Percentiles rank a stretch among this genome's conserved stretches.
These are phyloP conservation scores for Stereum hirsutum DNA, from an alignment of 1,284 basidiomycete species.

Conservation along the genomic window DNA sequence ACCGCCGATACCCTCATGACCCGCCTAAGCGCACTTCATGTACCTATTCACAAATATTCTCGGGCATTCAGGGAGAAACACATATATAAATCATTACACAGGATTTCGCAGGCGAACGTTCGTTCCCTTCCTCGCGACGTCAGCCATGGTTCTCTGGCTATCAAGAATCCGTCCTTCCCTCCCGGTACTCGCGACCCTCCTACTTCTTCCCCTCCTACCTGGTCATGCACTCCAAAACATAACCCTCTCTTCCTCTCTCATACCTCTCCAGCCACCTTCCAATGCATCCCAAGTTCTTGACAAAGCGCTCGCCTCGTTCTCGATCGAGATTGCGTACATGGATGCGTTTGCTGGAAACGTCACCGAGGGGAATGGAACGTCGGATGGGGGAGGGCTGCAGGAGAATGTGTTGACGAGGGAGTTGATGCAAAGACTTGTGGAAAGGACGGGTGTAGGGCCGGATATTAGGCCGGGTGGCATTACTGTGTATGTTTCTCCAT, in stretches of 20 bases:
- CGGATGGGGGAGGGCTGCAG: neutral
- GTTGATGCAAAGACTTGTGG: conserved; percentile 22
- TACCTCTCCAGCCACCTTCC: no score
- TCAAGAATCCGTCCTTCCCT: no score
- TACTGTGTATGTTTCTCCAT: conserved; percentile 17
- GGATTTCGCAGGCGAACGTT: no score
- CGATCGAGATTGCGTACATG: conserved; percentile 24
- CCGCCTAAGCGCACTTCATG: no score
- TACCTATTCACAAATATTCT: no score
- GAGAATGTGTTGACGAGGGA: conserved; percentile 17
- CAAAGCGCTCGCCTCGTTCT: conserved; percentile 22
- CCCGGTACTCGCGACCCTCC: no score
- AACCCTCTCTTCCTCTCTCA: no score
- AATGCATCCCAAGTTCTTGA: conserved; percentile 22
- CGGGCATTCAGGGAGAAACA: no score
- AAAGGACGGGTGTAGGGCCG: conserved; percentile 23
- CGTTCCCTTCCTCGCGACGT: no score
- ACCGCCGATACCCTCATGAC: no score
- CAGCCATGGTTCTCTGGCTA: no score
- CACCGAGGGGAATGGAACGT: neutral
- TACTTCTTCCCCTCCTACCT: neutral
- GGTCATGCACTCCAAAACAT: conserved; percentile 9
- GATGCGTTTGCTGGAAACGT: neutral
- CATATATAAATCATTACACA: no score
- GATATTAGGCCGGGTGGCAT: conserved; percentile 26